Conservation (phyloP, 148 eudicot genomes). For the Gaultheria prostrata region DNA sequence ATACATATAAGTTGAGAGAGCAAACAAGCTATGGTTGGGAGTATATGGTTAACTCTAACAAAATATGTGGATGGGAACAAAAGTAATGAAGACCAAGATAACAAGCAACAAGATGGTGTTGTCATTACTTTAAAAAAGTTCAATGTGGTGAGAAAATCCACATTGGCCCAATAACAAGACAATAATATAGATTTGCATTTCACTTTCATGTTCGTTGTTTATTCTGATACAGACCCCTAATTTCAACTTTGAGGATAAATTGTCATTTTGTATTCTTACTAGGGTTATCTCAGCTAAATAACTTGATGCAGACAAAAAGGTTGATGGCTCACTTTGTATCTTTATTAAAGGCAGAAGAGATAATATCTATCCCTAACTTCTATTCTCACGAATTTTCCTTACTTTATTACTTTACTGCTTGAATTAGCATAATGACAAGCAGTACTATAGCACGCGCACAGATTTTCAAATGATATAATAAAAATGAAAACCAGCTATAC, state of each 20-base stretch:
- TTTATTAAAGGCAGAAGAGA: neutral
- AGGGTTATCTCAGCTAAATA: neutral
- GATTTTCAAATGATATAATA: neutral
- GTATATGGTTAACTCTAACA: neutral
- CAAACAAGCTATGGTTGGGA: neutral
- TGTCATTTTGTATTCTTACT: neutral
- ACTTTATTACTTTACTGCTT: neutral
- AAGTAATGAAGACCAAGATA: neutral
- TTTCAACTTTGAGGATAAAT: neutral
- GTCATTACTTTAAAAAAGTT: neutral
- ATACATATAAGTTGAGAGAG: neutral
- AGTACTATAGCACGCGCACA: neutral
- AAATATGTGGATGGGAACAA: neutral
- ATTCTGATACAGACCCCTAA: neutral
- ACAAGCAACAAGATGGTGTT: neutral
- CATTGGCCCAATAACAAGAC: neutral
- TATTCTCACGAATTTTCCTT: neutral
- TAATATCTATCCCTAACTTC: neutral
- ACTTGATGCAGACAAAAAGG: neutral
- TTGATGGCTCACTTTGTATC: neutral
- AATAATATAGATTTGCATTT: neutral
- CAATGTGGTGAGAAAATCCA: neutral
- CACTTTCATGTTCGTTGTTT: neutral
- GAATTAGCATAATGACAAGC: neutral
- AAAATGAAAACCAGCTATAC: neutral